Conservation (phyloP, 306 rosid species). For the Cucurbita ficifolia region DNA sequence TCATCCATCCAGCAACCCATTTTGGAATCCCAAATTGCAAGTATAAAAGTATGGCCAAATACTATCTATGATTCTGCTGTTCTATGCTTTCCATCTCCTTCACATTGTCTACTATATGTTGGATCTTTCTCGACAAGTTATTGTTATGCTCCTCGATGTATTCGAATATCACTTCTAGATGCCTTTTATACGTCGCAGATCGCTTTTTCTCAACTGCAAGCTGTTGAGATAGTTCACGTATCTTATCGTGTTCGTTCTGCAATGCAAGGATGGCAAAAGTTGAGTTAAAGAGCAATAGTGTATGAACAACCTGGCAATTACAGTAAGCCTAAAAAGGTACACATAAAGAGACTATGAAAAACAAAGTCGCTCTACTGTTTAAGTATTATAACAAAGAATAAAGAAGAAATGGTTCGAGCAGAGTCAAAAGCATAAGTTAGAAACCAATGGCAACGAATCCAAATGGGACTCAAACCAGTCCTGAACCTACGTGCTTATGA, state of each 20-base stretch:
- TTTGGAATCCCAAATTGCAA: neutral
- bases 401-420: neutral
- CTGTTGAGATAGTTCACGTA: slow-evolving; percentile 79
- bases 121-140: slow-evolving; percentile 72
- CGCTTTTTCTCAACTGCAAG: slow-evolving; percentile 76
- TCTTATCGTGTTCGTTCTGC: slow-evolving; percentile 80
- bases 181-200: slow-evolving; percentile 79
- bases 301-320: too few relatives aligned
- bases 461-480: neutral
- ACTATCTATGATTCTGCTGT: slow-evolving; percentile 37
- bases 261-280: slow-evolving; percentile 1
- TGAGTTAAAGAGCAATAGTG: neutral
- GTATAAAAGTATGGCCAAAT: neutral
- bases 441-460: neutral
- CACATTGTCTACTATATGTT: slow-evolving; percentile 73
- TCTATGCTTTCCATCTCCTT: slow-evolving; percentile 66
- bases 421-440: neutral
- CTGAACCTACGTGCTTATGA: too few relatives aligned
- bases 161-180: slow-evolving; percentile 76
- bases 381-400: neutral
- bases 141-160: slow-evolving; percentile 81
- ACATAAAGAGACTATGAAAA: neutral
- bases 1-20: neutral
- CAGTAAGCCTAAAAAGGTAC: neutral
- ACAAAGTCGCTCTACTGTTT: neutral